Conservation (phyloP, 1,284 basidiomycete species). For the Somion occarium region DNA sequence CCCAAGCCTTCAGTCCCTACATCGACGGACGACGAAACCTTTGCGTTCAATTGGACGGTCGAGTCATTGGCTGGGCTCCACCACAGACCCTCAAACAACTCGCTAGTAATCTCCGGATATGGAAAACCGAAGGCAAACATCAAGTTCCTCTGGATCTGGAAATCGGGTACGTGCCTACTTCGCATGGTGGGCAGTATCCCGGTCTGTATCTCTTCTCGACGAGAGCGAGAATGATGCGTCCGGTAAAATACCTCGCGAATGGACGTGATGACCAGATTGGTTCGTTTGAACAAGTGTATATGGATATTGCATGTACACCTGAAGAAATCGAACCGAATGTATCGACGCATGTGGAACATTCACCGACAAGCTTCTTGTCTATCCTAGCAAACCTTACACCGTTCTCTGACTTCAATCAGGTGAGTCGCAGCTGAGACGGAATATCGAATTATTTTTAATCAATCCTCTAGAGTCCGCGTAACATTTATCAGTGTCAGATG, state of each 20-base stretch:
- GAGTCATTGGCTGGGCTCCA: constrained; percentile 93
- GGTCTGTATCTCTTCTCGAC: constrained; percentile 93
- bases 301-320: constrained; percentile 93
- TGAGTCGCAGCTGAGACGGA: no score
- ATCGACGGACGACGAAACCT: constrained; percentile 82
- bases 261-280: constrained; percentile 88
- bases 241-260: constrained; percentile 90
- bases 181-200: constrained; percentile 94
- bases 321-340: constrained; percentile 84
- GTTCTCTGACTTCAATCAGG: constrained; percentile 97
- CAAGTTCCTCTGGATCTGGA: constrained; percentile 92
- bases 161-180: constrained; percentile 89
- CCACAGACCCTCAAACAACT: constrained; percentile 75
- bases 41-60: constrained; percentile 91
- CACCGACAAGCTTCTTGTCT: constrained; percentile 94
- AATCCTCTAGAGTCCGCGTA: constrained; percentile 73
- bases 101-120: constrained; percentile 81
- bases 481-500: constrained; percentile 95
- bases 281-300: constrained; percentile 98
- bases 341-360: constrained; percentile 90
- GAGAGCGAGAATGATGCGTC: constrained; percentile 94
- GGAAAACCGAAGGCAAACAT: constrained; percentile 90
- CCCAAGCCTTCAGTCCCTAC: constrained; percentile 75
- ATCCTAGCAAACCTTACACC: constrained; percentile 80
- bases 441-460: no score